phyloP scores from a whole-genome alignment of 768 basidiomycete species.

The Fistulinella prunicolor region DNA sequence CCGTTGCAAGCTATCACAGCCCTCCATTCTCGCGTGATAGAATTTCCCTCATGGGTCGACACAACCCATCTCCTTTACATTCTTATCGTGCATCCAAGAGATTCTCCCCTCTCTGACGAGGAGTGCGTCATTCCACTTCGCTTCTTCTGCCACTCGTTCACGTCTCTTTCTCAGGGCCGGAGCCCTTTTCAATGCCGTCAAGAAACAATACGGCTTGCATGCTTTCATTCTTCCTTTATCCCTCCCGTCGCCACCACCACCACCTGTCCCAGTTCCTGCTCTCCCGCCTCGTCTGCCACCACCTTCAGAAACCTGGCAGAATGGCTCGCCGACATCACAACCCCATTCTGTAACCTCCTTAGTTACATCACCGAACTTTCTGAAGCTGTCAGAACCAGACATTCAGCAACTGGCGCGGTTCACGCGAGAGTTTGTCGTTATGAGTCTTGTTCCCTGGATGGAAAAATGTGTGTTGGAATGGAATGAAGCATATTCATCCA shows the following conservation, averaged over 20 bases:
- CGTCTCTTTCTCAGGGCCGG: slow-evolving; percentile 49
- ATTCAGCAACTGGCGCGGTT: slow-evolving; percentile 74
- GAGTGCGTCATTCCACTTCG: slow-evolving; percentile 54
- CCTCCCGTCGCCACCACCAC: slow-evolving; percentile 60
- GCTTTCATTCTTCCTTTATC: slow-evolving; percentile 64
- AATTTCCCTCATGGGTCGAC: slow-evolving; percentile 84
- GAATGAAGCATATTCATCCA: slow-evolving; percentile 86
- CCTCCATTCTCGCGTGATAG: slow-evolving; percentile 61
- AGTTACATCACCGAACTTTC: slow-evolving; percentile 23
- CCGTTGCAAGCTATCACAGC: slow-evolving; percentile 76
- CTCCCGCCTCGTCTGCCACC: slow-evolving; percentile 67
- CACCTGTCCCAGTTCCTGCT: slow-evolving; percentile 65
- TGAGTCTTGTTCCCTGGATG: slow-evolving; percentile 95
- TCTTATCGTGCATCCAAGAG: slow-evolving; percentile 70
- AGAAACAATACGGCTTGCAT: slow-evolving; percentile 82
- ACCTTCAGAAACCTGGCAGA: slow-evolving; percentile 29
- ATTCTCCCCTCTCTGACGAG: slow-evolving; percentile 69
- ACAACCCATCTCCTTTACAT: slow-evolving; percentile 66
- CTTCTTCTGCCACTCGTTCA: slow-evolving; percentile 9
- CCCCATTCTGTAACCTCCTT: neutral
- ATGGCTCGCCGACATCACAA: slow-evolving; percentile 9
- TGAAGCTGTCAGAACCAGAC: slow-evolving; percentile 66
- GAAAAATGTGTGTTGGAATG: slow-evolving; percentile 90
- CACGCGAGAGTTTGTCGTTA: slow-evolving; percentile 82
- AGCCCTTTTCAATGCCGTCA: slow-evolving; percentile 81